phyloP scores from a whole-genome alignment of 106 monocot genomes.

The Dendrobium huoshanense region DNA sequence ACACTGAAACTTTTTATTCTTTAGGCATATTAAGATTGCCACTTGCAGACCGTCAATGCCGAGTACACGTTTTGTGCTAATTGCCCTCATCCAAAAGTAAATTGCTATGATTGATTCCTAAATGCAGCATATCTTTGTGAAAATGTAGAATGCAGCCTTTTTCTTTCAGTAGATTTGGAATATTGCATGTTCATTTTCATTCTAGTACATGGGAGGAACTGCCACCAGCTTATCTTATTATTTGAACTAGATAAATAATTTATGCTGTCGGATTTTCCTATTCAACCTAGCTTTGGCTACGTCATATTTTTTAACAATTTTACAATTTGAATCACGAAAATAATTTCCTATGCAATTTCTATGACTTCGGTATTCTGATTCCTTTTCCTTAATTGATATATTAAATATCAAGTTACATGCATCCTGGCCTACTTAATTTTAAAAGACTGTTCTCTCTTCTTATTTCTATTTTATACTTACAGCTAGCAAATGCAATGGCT shows the following conservation, averaged over 20 bases:
- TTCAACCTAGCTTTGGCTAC: no score
- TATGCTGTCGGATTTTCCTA: no score
- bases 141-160: no score
- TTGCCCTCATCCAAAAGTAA: no score
- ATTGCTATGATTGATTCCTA: no score
- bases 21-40: no score
- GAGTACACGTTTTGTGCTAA: no score
- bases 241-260: not conserved
- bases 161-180: no score
- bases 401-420: no score
- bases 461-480: not conserved
- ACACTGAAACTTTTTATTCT: not conserved
- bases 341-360: not conserved
- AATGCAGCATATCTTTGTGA: no score
- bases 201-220: not conserved
- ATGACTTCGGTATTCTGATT: not conserved
- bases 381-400: not conserved
- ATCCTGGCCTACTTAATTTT: not conserved
- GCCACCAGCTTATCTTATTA: not conserved
- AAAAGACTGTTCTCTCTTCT: not conserved
- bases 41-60: no score
- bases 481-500: constrained; percentile 99
- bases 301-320: not conserved
- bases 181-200: no score
- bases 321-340: not conserved